A percentile compares a stretch with the other conserved stretches of the same genome.
Conservation (phyloP, 2,329 filamentous ascomycete genomes). For the Penicillium hordei region DNA sequence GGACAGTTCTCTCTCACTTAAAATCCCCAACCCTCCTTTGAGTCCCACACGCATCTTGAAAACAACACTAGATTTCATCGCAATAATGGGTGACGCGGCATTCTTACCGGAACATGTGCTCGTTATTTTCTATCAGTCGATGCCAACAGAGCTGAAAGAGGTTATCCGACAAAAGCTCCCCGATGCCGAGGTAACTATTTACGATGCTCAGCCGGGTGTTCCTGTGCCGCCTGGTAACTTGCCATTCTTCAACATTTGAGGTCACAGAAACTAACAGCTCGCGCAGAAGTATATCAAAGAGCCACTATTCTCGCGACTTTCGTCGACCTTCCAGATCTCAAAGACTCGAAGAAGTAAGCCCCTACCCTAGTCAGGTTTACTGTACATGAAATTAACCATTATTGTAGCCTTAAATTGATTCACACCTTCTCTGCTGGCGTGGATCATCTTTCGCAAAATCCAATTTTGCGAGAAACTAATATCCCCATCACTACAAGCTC, state of each 20-base stretch:
- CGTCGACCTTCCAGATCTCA: slow-evolving; percentile 25
- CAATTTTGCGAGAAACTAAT: slow-evolving; percentile 53
- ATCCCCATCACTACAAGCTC: slow-evolving; percentile 57
- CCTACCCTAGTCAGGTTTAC: too few relatives aligned
- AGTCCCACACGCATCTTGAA: neutral
- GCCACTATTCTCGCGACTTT: slow-evolving; percentile 31
- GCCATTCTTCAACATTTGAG: too few relatives aligned
- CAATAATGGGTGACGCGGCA: slow-evolving; percentile 26
- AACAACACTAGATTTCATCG: neutral
- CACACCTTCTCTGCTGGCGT: slow-evolving; percentile 60
- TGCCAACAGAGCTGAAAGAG: slow-evolving; percentile 20
- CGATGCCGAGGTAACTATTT: slow-evolving; percentile 21
- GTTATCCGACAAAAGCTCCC: slow-evolving; percentile 27
- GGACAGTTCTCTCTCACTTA: neutral
- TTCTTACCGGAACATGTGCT: slow-evolving; percentile 24
- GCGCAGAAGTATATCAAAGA: slow-evolving; percentile 24
- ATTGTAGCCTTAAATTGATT: slow-evolving; percentile 48
- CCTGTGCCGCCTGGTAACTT: slow-evolving; percentile 27
- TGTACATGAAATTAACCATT: neutral
- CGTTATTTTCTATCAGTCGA: slow-evolving; percentile 18
- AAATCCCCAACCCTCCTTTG: neutral
- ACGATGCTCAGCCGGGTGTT: slow-evolving; percentile 8
- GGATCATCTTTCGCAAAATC: slow-evolving; percentile 54
- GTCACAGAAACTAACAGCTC: neutral
- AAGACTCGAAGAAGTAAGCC: slow-evolving; percentile 31